Percentiles rank a stretch among this genome's conserved stretches.
Evolutionary conservation across 805 yeast genomes (phyloP).

Genomic region (Maudiozyma turicensis): DNA sequence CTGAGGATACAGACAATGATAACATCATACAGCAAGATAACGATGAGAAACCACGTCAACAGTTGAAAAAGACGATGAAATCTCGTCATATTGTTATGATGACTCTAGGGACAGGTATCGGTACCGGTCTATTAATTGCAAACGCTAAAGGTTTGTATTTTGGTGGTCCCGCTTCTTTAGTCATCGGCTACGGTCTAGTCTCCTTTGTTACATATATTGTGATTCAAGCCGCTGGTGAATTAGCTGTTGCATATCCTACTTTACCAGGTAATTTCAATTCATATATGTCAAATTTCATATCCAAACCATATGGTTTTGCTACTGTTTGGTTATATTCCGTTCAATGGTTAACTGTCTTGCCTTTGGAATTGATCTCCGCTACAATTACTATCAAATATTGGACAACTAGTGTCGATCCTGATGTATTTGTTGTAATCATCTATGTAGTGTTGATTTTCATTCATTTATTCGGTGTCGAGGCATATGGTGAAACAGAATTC

Average conservation of each 20-base stretch:
- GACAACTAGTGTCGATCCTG: slow-evolving; percentile 38
- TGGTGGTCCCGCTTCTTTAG: slow-evolving; percentile 39
- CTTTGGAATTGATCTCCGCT: slow-evolving; percentile 56
- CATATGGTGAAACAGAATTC: slow-evolving; percentile 64
- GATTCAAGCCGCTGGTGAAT: slow-evolving; percentile 40
- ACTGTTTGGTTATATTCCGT: slow-evolving; percentile 62
- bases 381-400: slow-evolving; percentile 45
- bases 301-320: slow-evolving; percentile 63
- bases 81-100: slow-evolving; percentile 55
- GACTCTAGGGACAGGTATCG: slow-evolving; percentile 77
- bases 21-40: not conserved
- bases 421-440: slow-evolving; percentile 48
- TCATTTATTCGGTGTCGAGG: slow-evolving; percentile 51
- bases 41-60: slow-evolving; percentile 6
- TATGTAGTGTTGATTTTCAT: slow-evolving; percentile 40
- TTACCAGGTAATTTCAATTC: slow-evolving; percentile 34
- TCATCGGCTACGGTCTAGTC: slow-evolving; percentile 47
- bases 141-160: slow-evolving; percentile 36
- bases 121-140: slow-evolving; percentile 59
- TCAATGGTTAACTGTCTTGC: slow-evolving; percentile 55
- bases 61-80: slow-evolving; percentile 14
- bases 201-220: slow-evolving; percentile 50
- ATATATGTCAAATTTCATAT: slow-evolving; percentile 37
- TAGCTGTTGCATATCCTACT: slow-evolving; percentile 34
- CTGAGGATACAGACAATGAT: not conserved